Percentiles rank a stretch among this genome's conserved stretches.
Evolutionary conservation across 2,329 filamentous ascomycete genomes (phyloP).

Genomic region (Myriosclerotinia scirpicola): DNA sequence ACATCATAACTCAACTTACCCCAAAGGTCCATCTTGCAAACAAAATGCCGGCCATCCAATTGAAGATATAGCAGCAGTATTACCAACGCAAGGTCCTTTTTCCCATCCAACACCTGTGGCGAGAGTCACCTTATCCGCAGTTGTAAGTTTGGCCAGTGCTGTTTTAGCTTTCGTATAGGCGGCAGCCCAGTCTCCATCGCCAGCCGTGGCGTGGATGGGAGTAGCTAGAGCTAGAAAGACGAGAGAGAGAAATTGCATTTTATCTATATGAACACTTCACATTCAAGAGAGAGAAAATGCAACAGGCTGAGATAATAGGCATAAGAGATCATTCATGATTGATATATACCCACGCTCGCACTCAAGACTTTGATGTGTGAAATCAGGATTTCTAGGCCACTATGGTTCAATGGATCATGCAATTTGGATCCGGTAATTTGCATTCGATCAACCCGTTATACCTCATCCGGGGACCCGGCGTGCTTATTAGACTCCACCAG

Average conservation of each 20-base stretch:
- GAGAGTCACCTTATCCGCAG: conserved; percentile 75
- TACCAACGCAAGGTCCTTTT: conserved; percentile 68
- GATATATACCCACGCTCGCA: neutral
- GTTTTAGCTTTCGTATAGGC: conserved; percentile 69
- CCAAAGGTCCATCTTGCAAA: conserved; percentile 78
- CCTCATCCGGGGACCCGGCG: neutral
- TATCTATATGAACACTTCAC: neutral
- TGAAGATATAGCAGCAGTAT: conserved; percentile 55
- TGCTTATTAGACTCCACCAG: neutral
- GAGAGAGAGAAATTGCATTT: conserved; percentile 18
- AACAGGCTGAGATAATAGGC: neutral
- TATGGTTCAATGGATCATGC: conserved; percentile 4
- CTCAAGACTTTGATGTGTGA: neutral
- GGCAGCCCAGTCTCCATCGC: conserved; percentile 56
- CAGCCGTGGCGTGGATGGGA: conserved; percentile 26
- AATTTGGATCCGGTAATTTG: conserved; percentile 3
- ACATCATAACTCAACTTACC: conserved; percentile 41
- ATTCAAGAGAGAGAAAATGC: neutral
- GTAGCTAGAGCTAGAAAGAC: conserved; percentile 28
- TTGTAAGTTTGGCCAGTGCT: conserved; percentile 67
- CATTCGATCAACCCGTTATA: neutral
- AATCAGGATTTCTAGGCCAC: neutral
- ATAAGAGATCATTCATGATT: neutral
- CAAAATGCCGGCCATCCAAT: conserved; percentile 72
- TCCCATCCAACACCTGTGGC: conserved; percentile 77